These are phyloP conservation scores for Saccharomycopsis hybrid DNA, from an alignment of 1,139 yeast species.

Conservation along the genomic window DNA sequence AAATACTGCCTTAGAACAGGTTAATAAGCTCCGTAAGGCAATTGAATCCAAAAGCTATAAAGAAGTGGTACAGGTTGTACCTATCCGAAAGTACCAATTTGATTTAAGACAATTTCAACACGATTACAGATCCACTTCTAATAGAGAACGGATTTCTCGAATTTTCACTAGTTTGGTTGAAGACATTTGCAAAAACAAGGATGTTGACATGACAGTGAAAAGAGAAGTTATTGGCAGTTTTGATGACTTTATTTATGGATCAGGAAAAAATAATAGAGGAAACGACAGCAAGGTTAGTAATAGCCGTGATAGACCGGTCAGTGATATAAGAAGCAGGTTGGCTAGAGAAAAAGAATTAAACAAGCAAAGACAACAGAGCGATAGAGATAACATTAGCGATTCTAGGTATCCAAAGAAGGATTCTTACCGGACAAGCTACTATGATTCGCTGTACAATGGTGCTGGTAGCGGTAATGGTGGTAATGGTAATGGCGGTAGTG, in stretches of 20 bases:
- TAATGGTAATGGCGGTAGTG: background rate
- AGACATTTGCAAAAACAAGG: background rate
- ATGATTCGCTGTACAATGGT: too few relatives aligned
- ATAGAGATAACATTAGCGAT: background rate
- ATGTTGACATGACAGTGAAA: background rate
- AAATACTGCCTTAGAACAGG: too few relatives aligned
- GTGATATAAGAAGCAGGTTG: background rate
- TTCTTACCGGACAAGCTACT: background rate
- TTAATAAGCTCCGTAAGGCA: too few relatives aligned
- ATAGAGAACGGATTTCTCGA: background rate
- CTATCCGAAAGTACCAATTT: background rate
- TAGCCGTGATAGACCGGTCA: background rate
- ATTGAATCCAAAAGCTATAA: background rate
- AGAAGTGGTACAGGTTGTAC: background rate
- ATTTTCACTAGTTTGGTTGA: background rate
- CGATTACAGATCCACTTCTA: background rate
- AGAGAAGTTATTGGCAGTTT: background rate
- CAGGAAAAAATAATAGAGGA: background rate
- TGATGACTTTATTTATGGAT: background rate
- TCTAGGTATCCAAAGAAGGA: background rate
- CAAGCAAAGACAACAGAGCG: background rate
- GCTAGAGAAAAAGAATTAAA: constrained; percentile 3
- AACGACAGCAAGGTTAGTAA: background rate
- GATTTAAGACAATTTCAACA: background rate
- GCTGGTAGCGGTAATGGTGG: background rate